A percentile compares a stretch with the other conserved stretches of the same genome.
Evolutionary conservation across 2,329 filamentous ascomycete genomes (phyloP).

Genomic region (Pestalotiopsis sp.): DNA sequence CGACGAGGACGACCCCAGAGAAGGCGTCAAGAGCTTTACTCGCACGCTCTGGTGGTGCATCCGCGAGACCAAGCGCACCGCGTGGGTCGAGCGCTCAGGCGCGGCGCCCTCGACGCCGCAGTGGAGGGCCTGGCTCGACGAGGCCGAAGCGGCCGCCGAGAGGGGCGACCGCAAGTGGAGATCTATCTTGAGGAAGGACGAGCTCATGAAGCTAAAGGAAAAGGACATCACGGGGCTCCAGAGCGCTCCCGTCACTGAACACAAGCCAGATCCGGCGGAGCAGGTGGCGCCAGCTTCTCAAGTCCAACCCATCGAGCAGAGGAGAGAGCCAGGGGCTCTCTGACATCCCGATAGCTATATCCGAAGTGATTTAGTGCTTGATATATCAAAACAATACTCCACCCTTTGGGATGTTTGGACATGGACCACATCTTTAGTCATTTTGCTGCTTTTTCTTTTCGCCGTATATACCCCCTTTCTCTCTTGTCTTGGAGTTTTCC

Average conservation of each 20-base stretch:
- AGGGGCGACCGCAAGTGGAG: constrained; percentile 40
- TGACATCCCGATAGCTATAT: background rate
- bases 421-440: background rate
- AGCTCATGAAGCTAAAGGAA: constrained; percentile 43
- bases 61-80: constrained; percentile 51
- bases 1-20: constrained; percentile 33
- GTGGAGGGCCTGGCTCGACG: constrained; percentile 57
- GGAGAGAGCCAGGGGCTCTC: background rate
- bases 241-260: background rate
- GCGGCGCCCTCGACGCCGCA: constrained; percentile 53
- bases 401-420: no score
- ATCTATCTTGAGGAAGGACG: constrained; percentile 52
- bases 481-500: background rate
- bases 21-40: constrained; percentile 53
- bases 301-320: constrained; percentile 7
- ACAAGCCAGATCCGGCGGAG: constrained; percentile 1
- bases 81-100: constrained; percentile 55
- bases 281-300: constrained; percentile 2
- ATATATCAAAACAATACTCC: no score
- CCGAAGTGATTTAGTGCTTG: no score
- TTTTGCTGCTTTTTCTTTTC: background rate
- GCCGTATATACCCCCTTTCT: background rate
- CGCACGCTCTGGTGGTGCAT: constrained; percentile 63
- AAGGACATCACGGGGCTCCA: constrained; percentile 8
- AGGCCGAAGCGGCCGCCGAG: constrained; percentile 46